A percentile compares a stretch with the other conserved stretches of the same genome.
Evolutionary conservation across 345 rosid species (phyloP).

Genomic region (Luvunga scandens): DNA sequence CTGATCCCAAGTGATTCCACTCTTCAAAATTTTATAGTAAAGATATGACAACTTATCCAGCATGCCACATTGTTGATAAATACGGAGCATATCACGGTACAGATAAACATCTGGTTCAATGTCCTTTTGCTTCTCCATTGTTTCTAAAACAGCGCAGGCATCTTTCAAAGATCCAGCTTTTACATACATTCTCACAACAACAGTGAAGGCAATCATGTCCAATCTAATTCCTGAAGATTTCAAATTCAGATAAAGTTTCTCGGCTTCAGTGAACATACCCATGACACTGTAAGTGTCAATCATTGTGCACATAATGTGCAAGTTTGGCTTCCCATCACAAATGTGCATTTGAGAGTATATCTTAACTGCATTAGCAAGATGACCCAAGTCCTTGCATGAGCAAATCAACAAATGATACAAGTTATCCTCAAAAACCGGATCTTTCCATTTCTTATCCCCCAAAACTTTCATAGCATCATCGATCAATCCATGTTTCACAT

Average conservation of each 20-base stretch:
- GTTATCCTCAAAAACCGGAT: constrained; percentile 70
- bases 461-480: constrained; percentile 63
- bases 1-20: constrained; percentile 75
- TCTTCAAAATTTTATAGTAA: constrained; percentile 57
- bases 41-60: constrained; percentile 48
- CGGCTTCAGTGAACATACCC: constrained; percentile 58
- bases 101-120: constrained; percentile 72
- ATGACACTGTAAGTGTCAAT: constrained; percentile 60
- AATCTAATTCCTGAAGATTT: constrained; percentile 60
- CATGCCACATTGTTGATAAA: constrained; percentile 70
- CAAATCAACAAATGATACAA: constrained; percentile 85
- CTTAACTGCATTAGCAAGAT: constrained; percentile 58
- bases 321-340: constrained; percentile 43
- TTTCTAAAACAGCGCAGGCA: constrained; percentile 68
- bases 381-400: constrained; percentile 75
- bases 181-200: constrained; percentile 76
- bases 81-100: constrained; percentile 78
- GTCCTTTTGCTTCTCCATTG: constrained; percentile 59
- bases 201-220: constrained; percentile 72
- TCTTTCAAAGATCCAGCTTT: constrained; percentile 72
- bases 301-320: constrained; percentile 79
- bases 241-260: constrained; percentile 56
- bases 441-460: constrained; percentile 65
- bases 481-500: constrained; percentile 66
- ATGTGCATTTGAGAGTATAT: constrained; percentile 48